Percentiles rank a stretch among this genome's conserved stretches.
phyloP scores from a whole-genome alignment of 305 asterid species.

The Salvia sclarea region DNA sequence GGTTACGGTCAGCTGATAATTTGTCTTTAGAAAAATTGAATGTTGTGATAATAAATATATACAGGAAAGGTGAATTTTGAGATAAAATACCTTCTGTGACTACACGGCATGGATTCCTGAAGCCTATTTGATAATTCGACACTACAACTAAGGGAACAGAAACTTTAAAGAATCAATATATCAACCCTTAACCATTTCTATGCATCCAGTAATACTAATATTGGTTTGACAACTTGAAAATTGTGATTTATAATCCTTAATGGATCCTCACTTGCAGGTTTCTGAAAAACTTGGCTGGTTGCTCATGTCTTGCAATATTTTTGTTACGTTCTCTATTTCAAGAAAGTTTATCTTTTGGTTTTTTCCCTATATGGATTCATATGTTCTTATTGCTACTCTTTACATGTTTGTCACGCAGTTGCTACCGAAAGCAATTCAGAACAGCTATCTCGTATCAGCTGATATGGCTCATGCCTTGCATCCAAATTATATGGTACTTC shows the following conservation, averaged over 20 bases:
- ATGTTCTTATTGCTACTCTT: slow-evolving; percentile 9
- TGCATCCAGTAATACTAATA: neutral
- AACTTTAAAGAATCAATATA: neutral
- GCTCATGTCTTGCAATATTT: neutral
- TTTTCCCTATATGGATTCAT: neutral
- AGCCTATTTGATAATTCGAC: neutral
- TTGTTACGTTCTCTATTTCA: neutral
- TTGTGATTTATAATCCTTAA: neutral
- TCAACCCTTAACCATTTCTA: neutral
- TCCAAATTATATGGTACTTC: slow-evolving; percentile 83
- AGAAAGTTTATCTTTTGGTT: neutral
- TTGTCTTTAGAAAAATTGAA: no score
- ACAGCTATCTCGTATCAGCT: slow-evolving; percentile 90
- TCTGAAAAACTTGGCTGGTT: neutral
- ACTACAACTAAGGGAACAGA: neutral
- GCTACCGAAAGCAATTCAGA: slow-evolving; percentile 74
- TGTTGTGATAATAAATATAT: neutral
- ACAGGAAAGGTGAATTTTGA: neutral
- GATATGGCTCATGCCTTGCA: slow-evolving; percentile 99
- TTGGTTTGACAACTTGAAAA: neutral
- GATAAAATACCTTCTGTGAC: neutral
- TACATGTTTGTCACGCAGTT: slow-evolving; percentile 42
- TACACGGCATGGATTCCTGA: neutral
- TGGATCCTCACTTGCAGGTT: neutral
- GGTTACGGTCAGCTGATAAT: neutral